These are phyloP conservation scores for Teratosphaeria epicoccoides DNA, from an alignment of 2,329 filamentous ascomycete genomes.

Conservation along the genomic window DNA sequence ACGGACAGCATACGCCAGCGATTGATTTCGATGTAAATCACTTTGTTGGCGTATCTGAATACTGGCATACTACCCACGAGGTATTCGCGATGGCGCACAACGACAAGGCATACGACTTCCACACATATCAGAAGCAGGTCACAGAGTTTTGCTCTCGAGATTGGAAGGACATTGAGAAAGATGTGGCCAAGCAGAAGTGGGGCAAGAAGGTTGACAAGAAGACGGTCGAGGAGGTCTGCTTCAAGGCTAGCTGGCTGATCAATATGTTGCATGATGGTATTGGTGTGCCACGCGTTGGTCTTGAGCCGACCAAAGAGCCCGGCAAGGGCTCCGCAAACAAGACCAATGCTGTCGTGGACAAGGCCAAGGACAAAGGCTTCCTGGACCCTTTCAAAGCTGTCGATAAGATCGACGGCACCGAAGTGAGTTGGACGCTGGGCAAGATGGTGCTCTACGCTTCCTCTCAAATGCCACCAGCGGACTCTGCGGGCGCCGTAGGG, in stretches of 20 bases:
- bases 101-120: slow-evolving; percentile 75
- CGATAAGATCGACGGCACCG: slow-evolving; percentile 79
- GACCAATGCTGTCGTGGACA: slow-evolving; percentile 58
- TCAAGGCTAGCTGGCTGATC: slow-evolving; percentile 97
- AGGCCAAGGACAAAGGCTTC: slow-evolving; percentile 63
- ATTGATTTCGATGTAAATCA: slow-evolving; percentile 98
- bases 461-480: slow-evolving; percentile 65
- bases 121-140: slow-evolving; percentile 77
- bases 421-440: slow-evolving; percentile 94
- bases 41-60: slow-evolving; percentile 95
- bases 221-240: slow-evolving; percentile 79
- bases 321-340: slow-evolving; percentile 50
- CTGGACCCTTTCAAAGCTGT: slow-evolving; percentile 83
- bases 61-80: slow-evolving; percentile 96
- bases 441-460: slow-evolving; percentile 94
- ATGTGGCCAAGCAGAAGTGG: slow-evolving; percentile 55
- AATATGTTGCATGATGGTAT: slow-evolving; percentile 95
- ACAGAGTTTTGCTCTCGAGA: slow-evolving; percentile 73
- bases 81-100: slow-evolving; percentile 72
- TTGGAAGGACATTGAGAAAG: slow-evolving; percentile 65
- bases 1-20: slow-evolving; percentile 83
- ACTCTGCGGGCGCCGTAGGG: slow-evolving; percentile 63
- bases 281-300: slow-evolving; percentile 72
- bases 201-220: slow-evolving; percentile 63
- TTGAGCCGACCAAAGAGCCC: slow-evolving; percentile 49